Conservation (phyloP, 1,284 basidiomycete species). For the Porodaedalea pini region DNA sequence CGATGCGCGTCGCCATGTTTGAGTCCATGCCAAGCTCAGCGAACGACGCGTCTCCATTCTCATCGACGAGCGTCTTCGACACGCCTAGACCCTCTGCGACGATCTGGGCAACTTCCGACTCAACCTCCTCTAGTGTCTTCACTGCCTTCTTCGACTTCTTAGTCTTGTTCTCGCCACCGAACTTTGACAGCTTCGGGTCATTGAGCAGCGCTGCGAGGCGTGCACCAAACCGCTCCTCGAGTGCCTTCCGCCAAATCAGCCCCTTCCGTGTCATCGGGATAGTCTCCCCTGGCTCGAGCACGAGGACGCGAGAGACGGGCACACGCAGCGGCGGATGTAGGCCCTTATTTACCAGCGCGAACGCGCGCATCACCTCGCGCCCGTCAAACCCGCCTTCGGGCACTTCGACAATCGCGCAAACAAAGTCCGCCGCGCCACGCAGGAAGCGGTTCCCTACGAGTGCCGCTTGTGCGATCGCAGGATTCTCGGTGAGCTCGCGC, state of each 20-base stretch:
- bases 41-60: slow-evolving; percentile 29
- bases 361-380: slow-evolving; percentile 27
- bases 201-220: slow-evolving; percentile 4
- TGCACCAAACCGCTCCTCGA: slow-evolving; percentile 26
- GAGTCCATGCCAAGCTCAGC: slow-evolving; percentile 30
- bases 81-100: slow-evolving; percentile 16
- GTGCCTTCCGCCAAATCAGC: slow-evolving; percentile 33
- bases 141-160: neutral
- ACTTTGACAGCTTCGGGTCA: slow-evolving; percentile 9
- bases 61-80: slow-evolving; percentile 7
- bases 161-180: neutral
- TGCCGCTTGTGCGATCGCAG: slow-evolving; percentile 28
- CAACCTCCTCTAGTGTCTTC: slow-evolving; percentile 8
- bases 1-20: slow-evolving; percentile 32
- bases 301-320: slow-evolving; percentile 30
- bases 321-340: slow-evolving; percentile 36
- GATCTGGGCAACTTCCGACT: slow-evolving; percentile 6
- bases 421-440: slow-evolving; percentile 28
- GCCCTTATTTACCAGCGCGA: slow-evolving; percentile 30
- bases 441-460: slow-evolving; percentile 35
- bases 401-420: slow-evolving; percentile 33
- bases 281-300: slow-evolving; percentile 28
- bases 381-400: slow-evolving; percentile 12
- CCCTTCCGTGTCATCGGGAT: slow-evolving; percentile 34
- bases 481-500: slow-evolving; percentile 27